phyloP scores from a whole-genome alignment of 129 eudicot genomes.

The Solidago caesia region DNA sequence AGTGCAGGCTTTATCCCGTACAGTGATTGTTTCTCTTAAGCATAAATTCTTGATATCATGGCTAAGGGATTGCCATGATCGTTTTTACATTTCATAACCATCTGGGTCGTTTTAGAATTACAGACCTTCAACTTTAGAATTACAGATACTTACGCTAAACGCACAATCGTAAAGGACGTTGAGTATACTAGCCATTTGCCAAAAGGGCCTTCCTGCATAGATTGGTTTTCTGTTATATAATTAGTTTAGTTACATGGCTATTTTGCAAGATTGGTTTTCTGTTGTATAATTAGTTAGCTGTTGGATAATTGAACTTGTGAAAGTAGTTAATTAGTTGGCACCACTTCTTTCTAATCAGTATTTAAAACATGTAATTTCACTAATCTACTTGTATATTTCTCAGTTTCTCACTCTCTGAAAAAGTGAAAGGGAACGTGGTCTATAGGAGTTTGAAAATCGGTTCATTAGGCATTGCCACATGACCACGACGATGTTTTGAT shows the following conservation, averaged over 20 bases:
- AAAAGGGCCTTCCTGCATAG: not conserved
- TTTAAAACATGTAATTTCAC: not conserved
- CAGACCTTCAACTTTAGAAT: no score
- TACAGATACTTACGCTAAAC: no score
- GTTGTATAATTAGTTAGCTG: not conserved
- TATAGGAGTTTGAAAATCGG: not conserved
- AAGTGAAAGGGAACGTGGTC: not conserved
- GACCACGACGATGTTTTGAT: conserved; percentile 20
- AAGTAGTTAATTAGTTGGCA: not conserved
- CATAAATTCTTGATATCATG: not conserved
- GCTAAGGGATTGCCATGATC: not conserved
- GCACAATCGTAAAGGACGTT: no score
- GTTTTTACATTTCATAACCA: no score
- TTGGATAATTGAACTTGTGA: not conserved
- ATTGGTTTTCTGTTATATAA: not conserved
- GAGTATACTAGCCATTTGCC: no score
- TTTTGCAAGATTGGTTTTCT: not conserved
- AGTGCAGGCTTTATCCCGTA: no score
- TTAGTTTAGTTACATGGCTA: conserved; percentile 1
- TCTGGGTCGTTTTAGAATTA: no score
- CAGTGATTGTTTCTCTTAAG: no score
- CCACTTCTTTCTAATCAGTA: not conserved
- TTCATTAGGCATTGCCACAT: not conserved
- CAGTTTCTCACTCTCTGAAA: not conserved
- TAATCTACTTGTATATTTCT: not conserved